Percentiles rank a stretch among this genome's conserved stretches.
These are phyloP conservation scores for Macrolepiota dolichaula DNA, from an alignment of 768 basidiomycete species.

Conservation along the genomic window DNA sequence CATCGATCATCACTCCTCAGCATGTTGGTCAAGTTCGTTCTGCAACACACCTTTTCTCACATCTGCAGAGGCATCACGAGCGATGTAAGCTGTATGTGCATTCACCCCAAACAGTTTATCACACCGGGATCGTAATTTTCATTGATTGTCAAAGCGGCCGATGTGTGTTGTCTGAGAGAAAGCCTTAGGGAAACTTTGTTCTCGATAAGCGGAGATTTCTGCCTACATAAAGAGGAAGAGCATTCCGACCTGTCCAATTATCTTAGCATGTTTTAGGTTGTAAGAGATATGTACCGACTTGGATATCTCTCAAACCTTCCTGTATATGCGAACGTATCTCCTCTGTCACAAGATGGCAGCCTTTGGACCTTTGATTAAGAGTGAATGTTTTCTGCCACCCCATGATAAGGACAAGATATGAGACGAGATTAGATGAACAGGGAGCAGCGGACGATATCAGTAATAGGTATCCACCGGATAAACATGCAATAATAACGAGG, in stretches of 20 bases:
- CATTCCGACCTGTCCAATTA: slow-evolving; percentile 70
- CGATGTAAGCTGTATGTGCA: background rate
- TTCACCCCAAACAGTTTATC: slow-evolving; percentile 8
- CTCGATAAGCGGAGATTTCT: background rate
- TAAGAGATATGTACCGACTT: slow-evolving; percentile 35
- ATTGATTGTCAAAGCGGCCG: slow-evolving; percentile 78
- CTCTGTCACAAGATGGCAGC: slow-evolving; percentile 83
- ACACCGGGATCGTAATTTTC: slow-evolving; percentile 85
- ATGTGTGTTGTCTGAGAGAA: slow-evolving; percentile 54
- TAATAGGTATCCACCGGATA: background rate
- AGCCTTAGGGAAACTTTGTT: background rate
- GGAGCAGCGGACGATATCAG: background rate
- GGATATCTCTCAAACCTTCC: slow-evolving; percentile 62
- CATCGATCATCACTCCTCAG: slow-evolving; percentile 2
- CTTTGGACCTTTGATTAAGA: slow-evolving; percentile 49
- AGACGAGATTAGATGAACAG: background rate
- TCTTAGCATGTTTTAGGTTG: background rate
- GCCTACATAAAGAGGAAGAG: slow-evolving; percentile 84
- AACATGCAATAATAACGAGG: background rate
- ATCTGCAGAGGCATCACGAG: slow-evolving; percentile 32
- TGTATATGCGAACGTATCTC: slow-evolving; percentile 66
- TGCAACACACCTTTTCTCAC: slow-evolving; percentile 28
- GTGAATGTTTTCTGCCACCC: slow-evolving; percentile 89
- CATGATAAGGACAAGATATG: slow-evolving; percentile 42
- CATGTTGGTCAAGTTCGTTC: background rate